Base-by-base conservation (phyloP, 768 basidiomycete genomes). In the Lactarius quietus region DNA sequence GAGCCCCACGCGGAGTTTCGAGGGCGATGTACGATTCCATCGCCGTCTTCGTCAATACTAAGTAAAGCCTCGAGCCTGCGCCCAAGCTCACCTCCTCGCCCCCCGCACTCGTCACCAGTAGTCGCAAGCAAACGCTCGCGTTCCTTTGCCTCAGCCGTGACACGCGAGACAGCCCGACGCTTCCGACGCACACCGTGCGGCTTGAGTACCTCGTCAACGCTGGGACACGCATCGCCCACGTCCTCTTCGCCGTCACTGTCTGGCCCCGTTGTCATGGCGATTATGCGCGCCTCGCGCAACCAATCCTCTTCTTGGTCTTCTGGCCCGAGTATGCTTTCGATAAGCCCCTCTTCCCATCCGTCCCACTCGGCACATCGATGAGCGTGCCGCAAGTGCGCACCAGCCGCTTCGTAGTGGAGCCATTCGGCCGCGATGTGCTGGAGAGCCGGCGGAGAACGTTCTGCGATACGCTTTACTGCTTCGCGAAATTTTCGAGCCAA, bases 301-400 rank as follows among this genome's bases (percentile, higher is more conserved):
- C 89, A 92, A 58, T 88, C 87, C 6, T 84, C 84, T 70, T 92
- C 87, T 57, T 81, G 74, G 23, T 90, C 89, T 69, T 85, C 87
- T 0, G 86, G 82, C 1, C 90, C 90, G 23, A 93, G 79, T 36
- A 92, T 90, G 63, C 84, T 86, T 6, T 86, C 84, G 1, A 89
- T 83, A 20, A 94, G 79, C 0, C 90, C 91, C 72, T 93, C 92
- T 72, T 94, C 92, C 92, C 92, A 94, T 2, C 92, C 92, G 69
- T 93, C 92, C 92, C 92, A 93, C 72, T 94, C 92, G 39, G 82
- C 84, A 69, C 87, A 90, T 31, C 90, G 86, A 74, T 94, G 92
- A 4, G 88, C 90, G 76, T 87, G 81, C 54, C 92, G 84, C 58
- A 92, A 77, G 3, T 85, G 82, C 52, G 82, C 79, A 5, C 92